phyloP scores from a whole-genome alignment of 208 protist species.

The Trypanosoma lewisi region DNA sequence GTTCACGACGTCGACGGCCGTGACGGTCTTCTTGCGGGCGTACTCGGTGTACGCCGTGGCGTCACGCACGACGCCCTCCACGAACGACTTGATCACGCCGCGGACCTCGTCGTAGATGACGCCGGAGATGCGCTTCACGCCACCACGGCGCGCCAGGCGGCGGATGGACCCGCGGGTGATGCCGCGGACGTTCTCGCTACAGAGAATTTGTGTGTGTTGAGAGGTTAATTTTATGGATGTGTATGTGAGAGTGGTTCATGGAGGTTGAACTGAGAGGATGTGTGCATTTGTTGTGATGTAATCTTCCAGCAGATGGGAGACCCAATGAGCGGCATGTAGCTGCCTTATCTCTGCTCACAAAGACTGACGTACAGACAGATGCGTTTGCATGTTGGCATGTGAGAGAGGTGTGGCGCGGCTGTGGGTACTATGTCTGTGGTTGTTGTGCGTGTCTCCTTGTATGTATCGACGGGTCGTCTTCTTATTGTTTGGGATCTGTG shows the following conservation, averaged over 20 bases:
- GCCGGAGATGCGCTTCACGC: slow-evolving; percentile 87
- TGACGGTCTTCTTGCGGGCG: slow-evolving; percentile 63
- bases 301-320: slow-evolving; percentile 26
- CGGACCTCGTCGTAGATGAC: slow-evolving; percentile 38
- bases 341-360: too few species aligned
- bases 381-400: not conserved
- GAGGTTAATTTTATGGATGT: not conserved
- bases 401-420: not conserved
- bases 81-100: slow-evolving; percentile 70
- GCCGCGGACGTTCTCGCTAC: slow-evolving; percentile 85
- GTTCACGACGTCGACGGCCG: slow-evolving; percentile 73
- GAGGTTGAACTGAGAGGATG: too few species aligned
- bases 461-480: too few species aligned
- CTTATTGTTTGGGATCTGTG: too few species aligned
- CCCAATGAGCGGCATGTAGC: slow-evolving; percentile 6
- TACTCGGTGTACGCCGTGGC: slow-evolving; percentile 56
- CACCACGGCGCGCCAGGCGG: slow-evolving; percentile 89
- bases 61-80: slow-evolving; percentile 60
- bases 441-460: not conserved
- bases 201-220: too few species aligned
- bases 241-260: not conserved
- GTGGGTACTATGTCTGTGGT: slow-evolving; percentile 28
- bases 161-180: slow-evolving; percentile 86
- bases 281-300: not conserved
- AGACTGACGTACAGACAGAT: too few species aligned